Evolutionary conservation across 2,329 filamentous ascomycete species (phyloP), one percentile per base, ranked within the genome.

Genomic region (Ascochyta rabiei): DNA sequence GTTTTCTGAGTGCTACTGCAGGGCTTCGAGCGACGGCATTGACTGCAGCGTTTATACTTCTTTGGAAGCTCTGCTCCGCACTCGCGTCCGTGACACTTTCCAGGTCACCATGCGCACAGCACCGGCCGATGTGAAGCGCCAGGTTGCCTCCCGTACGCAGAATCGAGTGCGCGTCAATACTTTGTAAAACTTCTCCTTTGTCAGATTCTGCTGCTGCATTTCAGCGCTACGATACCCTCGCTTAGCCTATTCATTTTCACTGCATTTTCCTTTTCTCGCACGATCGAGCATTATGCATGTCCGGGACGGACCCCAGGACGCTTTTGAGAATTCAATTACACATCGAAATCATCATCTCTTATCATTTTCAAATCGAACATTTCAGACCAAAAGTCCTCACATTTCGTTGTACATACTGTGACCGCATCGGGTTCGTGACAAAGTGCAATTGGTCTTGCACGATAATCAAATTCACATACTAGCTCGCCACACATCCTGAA

Each of bases 1-100:
- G 60, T 74, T 75, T 57, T 67, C 69, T 2, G 70, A 72, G 48
- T 67, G 70, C 30, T 75, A 73, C 60, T 70, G 66, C 61, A 72
- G 66, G 48, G 30, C 39, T 15, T 54, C 54, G n/a, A 65, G 67
- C 18, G 66, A 59, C 2, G 64, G 69, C 43, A 68, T 72, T 39
- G 68, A 71, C 12, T 56, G 61, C 21, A 64, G 68, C 16, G 67
- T 75, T 15, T 72, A 73, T 42, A 56, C 56, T 12, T 63, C 67
- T 1, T 49, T 75, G 21, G 70, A 75, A 53, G 54, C 65, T 2
- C 56, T 73, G 12, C 66, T 75, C 19, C 68, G 72, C 40, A 73
- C 69, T 1, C 63, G 69, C 21, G 70, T 75, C 2, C 67, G 71
- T 40, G 72, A 75, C 44, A 75, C 72, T 2, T 73, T 75, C 59